Conservation (phyloP, 768 basidiomycete species). For the Lyophyllum decastes region DNA sequence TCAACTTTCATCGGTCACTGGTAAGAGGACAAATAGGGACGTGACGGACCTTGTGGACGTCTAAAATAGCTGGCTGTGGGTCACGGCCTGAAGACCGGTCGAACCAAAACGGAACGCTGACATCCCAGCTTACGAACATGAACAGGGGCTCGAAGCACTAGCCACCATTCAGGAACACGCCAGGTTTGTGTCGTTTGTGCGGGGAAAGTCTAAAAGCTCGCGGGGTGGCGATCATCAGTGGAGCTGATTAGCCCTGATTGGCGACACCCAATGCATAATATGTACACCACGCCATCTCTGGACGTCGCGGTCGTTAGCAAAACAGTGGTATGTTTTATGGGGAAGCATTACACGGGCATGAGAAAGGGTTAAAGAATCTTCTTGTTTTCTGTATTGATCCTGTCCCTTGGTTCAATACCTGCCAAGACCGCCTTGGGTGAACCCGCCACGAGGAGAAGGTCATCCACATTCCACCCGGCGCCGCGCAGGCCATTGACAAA, state of each 20-base stretch:
- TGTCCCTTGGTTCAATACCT: conserved; percentile 7
- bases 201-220: conserved; percentile 5
- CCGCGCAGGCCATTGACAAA: conserved; percentile 27
- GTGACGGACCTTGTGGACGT: conserved; percentile 15
- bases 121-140: background rate
- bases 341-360: background rate
- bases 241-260: conserved; percentile 5
- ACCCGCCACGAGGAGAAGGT: conserved; percentile 30
- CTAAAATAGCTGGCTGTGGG: background rate
- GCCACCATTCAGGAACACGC: background rate
- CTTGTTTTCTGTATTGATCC: conserved; percentile 16
- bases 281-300: conserved; percentile 2
- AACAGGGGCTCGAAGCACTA: conserved; percentile 5
- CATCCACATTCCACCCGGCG: conserved; percentile 42
- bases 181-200: conserved; percentile 7
- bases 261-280: background rate
- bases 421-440: conserved; percentile 30
- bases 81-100: background rate
- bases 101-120: background rate
- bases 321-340: background rate
- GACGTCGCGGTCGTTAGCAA: background rate
- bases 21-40: background rate
- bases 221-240: background rate
- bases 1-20: background rate
- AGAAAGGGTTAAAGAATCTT: conserved; percentile 19